Percentiles rank a stretch among this genome's conserved stretches.
Conservation (phyloP, 345 rosid genomes). For the Lepidium didymum region DNA sequence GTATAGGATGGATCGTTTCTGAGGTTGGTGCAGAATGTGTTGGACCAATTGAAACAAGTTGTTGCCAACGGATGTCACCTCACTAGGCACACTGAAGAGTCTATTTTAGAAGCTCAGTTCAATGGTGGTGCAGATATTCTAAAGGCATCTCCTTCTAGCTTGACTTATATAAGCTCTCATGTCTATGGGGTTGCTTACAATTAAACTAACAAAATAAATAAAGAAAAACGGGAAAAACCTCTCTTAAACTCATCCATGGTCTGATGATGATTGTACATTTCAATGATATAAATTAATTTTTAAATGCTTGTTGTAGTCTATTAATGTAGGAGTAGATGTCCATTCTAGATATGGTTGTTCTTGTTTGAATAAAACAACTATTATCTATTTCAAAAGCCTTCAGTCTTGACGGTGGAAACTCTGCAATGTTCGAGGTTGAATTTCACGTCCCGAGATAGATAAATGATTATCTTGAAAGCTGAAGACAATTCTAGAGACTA, state of each 20-base stretch:
- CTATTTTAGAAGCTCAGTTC: slow-evolving; percentile 54
- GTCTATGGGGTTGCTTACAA: slow-evolving; percentile 64
- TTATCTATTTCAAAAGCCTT: neutral
- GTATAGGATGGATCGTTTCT: slow-evolving; percentile 67
- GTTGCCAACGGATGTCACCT: slow-evolving; percentile 76
- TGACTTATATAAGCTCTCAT: slow-evolving; percentile 47
- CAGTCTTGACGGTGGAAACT: neutral
- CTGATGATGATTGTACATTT: neutral
- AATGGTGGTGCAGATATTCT: slow-evolving; percentile 41
- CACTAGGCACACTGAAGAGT: slow-evolving; percentile 53
- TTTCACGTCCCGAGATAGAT: neutral
- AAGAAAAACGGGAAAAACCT: neutral
- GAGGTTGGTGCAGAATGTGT: slow-evolving; percentile 45
- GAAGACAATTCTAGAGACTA: neutral
- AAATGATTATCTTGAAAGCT: neutral
- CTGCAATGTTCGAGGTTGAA: neutral
- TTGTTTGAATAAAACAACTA: neutral
- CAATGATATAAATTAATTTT: neutral
- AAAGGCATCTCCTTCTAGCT: slow-evolving; percentile 31
- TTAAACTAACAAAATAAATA: slow-evolving; percentile 9
- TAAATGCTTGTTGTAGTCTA: neutral
- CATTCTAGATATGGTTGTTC: neutral
- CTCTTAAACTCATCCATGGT: neutral
- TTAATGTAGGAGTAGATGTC: neutral
- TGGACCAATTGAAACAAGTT: slow-evolving; percentile 67